phyloP scores from a whole-genome alignment of 371 early-diverging fungal genomes.

The Mortierella sp. region DNA sequence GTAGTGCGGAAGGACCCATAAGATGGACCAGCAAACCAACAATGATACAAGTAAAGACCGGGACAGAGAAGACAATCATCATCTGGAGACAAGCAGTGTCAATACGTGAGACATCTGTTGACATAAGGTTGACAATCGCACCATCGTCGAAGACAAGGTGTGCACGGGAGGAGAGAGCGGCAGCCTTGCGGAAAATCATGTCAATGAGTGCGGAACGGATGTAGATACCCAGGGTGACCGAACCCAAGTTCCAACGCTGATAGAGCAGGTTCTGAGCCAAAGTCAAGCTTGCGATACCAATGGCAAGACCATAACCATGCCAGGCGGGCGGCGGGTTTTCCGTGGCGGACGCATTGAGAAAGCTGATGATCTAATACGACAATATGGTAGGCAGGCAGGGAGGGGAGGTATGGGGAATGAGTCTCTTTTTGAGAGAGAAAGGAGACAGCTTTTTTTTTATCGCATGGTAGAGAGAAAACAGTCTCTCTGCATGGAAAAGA shows the following conservation, averaged over 20 bases:
- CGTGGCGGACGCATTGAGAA: slow-evolving; percentile 23
- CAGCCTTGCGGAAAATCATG: slow-evolving; percentile 70
- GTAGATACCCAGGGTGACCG: slow-evolving; percentile 57
- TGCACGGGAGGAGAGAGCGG: slow-evolving; percentile 33
- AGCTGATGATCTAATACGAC: slow-evolving; percentile 24
- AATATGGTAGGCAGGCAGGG: background rate
- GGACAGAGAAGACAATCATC: slow-evolving; percentile 56
- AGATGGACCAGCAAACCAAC: slow-evolving; percentile 59
- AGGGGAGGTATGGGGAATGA: background rate
- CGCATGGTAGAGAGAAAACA: no score
- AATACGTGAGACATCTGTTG: slow-evolving; percentile 76
- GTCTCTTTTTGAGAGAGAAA: no score
- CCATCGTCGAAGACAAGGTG: slow-evolving; percentile 64
- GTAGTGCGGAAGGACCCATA: slow-evolving; percentile 64
- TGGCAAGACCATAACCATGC: slow-evolving; percentile 43
- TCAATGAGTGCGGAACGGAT: slow-evolving; percentile 63
- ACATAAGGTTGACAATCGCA: slow-evolving; percentile 77
- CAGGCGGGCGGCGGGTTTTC: slow-evolving; percentile 34
- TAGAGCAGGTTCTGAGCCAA: slow-evolving; percentile 30
- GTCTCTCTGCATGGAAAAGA: no score
- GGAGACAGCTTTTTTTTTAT: background rate
- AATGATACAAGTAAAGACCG: slow-evolving; percentile 56
- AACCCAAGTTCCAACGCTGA: slow-evolving; percentile 50
- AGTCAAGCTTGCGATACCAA: slow-evolving; percentile 42
- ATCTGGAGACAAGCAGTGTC: slow-evolving; percentile 58